Percentiles rank a stretch among this genome's conserved stretches.
These are phyloP conservation scores for Candida nanaspora DNA, from an alignment of 805 yeast genomes.

Conservation along the genomic window DNA sequence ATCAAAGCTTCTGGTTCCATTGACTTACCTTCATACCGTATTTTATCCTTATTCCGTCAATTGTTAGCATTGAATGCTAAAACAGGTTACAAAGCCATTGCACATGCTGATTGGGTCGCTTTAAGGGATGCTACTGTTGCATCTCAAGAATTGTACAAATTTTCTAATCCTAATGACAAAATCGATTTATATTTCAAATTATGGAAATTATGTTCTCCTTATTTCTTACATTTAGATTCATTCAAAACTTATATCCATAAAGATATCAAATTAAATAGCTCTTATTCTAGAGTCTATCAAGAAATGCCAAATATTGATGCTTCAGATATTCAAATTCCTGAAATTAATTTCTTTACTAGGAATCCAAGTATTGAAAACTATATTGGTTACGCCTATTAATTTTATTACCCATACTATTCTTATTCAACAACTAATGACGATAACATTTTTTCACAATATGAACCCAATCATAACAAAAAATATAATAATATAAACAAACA, in stretches of 20 bases:
- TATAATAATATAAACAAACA: too few species aligned
- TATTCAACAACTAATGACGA: background rate
- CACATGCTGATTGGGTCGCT: conserved; percentile 83
- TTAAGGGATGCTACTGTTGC: conserved; percentile 67
- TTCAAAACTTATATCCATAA: conserved; percentile 37
- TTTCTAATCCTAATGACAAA: conserved; percentile 33
- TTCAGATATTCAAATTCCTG: conserved; percentile 34
- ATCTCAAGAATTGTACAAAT: conserved; percentile 28
- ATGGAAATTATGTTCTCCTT: conserved; percentile 42
- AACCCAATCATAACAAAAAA: background rate
- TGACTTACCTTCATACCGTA: conserved; percentile 44
- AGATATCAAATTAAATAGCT: conserved; percentile 36
- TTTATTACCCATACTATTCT: background rate
- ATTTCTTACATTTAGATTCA: conserved; percentile 40
- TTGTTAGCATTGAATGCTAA: conserved; percentile 37
- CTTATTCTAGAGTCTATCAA: conserved; percentile 30
- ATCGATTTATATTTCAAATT: conserved; percentile 47
- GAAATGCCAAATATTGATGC: conserved; percentile 30
- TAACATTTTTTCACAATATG: background rate
- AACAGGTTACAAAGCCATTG: conserved; percentile 54
- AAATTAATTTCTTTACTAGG: conserved; percentile 26
- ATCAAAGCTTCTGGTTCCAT: conserved; percentile 68
- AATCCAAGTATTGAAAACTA: conserved; percentile 23
- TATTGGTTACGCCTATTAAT: conserved; percentile 19
- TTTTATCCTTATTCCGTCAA: conserved; percentile 31